phyloP scores from a whole-genome alignment of 257 asterid species.

The Verbena officinalis region DNA sequence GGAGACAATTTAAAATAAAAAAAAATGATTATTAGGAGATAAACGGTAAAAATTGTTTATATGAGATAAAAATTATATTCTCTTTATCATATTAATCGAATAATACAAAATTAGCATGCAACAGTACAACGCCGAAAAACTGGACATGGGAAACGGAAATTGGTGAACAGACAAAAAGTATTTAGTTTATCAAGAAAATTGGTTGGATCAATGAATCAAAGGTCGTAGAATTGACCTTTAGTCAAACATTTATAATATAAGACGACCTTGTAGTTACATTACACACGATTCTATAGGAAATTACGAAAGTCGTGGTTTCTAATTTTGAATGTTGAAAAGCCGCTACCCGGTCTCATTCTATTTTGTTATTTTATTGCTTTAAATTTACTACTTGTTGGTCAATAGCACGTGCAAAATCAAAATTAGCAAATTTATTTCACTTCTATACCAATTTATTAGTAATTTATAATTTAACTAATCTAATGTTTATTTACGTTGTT shows the following conservation, averaged over 20 bases:
- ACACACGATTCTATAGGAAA: no score
- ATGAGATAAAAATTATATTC: no score
- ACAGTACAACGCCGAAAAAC: neutral
- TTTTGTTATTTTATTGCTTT: neutral
- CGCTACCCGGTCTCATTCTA: neutral
- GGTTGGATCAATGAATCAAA: neutral
- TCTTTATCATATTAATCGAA: no score
- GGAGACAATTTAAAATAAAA: no score
- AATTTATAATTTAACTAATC: no score
- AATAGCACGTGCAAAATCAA: conserved; percentile 11
- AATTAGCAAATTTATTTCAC: neutral
- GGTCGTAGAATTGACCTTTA: neutral
- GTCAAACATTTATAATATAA: conserved; percentile 15
- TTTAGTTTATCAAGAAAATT: neutral
- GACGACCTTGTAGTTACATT: conserved; percentile 1
- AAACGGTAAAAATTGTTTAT: no score
- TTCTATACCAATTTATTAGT: no score
- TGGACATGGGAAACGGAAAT: no score
- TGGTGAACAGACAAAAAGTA: neutral
- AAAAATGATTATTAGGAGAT: no score
- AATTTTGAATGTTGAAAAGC: conserved; percentile 36
- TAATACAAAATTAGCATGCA: no score
- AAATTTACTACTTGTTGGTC: neutral
- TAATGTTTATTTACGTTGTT: no score
- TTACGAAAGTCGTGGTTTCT: conserved; percentile 18